Evolutionary conservation across 2,329 filamentous ascomycete species (phyloP).

Genomic region (Chaetomium strumarium): DNA sequence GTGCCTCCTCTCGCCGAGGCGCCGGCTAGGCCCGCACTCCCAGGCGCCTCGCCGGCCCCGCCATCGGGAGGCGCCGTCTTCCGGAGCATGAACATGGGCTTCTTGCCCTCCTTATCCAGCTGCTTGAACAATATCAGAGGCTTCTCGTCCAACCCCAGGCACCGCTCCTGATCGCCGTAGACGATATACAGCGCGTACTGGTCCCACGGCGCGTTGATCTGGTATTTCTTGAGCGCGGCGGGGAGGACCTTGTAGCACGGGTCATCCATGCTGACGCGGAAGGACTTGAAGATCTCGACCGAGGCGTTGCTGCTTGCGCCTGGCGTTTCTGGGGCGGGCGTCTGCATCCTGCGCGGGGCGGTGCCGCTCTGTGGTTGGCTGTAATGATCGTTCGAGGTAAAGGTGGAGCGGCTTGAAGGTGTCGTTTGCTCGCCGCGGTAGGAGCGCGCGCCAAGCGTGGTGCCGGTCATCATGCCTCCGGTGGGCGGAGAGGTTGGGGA

Average conservation of each 20-base stretch:
- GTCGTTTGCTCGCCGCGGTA: conserved; percentile 54
- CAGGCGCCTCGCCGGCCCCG: conserved; percentile 39
- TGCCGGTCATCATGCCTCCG: conserved; percentile 39
- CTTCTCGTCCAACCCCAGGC: conserved; percentile 84
- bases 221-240: conserved; percentile 93
- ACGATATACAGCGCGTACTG: conserved; percentile 98
- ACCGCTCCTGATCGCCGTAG: conserved; percentile 96
- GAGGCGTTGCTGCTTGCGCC: conserved; percentile 47
- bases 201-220: conserved; percentile 96
- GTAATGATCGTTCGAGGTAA: conserved; percentile 40
- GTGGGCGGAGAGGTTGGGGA: conserved; percentile 64
- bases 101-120: conserved; percentile 91
- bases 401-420: conserved; percentile 50
- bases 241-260: conserved; percentile 96
- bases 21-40: conserved; percentile 45
- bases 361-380: conserved; percentile 33
- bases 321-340: conserved; percentile 56
- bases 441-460: conserved; percentile 54
- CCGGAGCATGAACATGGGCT: conserved; percentile 98
- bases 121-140: conserved; percentile 96
- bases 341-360: conserved; percentile 54
- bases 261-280: conserved; percentile 96
- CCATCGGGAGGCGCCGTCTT: conserved; percentile 44
- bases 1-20: conserved; percentile 37
- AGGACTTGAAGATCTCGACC: conserved; percentile 98